These are phyloP conservation scores for Aristolochia californica DNA, from an alignment of 164 flowering plant species.

Conservation along the genomic window DNA sequence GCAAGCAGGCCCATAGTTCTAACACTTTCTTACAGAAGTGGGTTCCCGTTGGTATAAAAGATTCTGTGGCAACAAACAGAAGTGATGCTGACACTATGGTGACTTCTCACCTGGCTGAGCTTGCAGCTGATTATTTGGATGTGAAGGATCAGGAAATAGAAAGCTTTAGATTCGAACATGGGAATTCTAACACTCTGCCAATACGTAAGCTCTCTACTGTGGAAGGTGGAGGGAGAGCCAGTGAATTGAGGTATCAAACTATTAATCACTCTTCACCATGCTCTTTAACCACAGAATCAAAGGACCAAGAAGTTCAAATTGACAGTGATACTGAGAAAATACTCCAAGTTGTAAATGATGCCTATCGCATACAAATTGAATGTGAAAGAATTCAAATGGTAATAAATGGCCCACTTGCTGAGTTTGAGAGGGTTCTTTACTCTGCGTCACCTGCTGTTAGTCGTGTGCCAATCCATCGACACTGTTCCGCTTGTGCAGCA, in stretches of 20 bases:
- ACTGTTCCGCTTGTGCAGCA: slow-evolving; percentile 21
- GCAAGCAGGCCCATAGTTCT: slow-evolving; percentile 23
- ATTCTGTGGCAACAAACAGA: slow-evolving; percentile 13
- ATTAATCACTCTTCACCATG: neutral
- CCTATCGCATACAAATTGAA: slow-evolving; percentile 28
- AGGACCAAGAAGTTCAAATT: neutral
- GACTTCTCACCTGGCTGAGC: slow-evolving; percentile 12
- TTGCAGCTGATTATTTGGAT: slow-evolving; percentile 8
- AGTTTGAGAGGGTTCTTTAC: slow-evolving; percentile 49
- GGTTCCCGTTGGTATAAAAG: slow-evolving; percentile 36
- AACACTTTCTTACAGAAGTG: slow-evolving; percentile 31
- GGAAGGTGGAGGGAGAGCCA: slow-evolving; percentile 4
- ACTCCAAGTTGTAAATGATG: slow-evolving; percentile 28
- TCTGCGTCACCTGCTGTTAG: slow-evolving; percentile 44
- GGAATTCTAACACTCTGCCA: slow-evolving; percentile 7
- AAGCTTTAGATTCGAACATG: slow-evolving; percentile 2
- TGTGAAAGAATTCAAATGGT: slow-evolving; percentile 42
- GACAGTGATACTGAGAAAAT: slow-evolving; percentile 16
- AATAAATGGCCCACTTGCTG: slow-evolving; percentile 50
- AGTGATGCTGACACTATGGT: slow-evolving; percentile 12
- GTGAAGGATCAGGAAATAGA: slow-evolving; percentile 9
- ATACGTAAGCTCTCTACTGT: slow-evolving; percentile 4
- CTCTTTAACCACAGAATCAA: too few relatives aligned
- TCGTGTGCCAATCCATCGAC: slow-evolving; percentile 6
- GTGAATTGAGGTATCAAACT: slow-evolving; percentile 6